Conservation (phyloP, 306 rosid species). For the Cicer cuneatum region DNA sequence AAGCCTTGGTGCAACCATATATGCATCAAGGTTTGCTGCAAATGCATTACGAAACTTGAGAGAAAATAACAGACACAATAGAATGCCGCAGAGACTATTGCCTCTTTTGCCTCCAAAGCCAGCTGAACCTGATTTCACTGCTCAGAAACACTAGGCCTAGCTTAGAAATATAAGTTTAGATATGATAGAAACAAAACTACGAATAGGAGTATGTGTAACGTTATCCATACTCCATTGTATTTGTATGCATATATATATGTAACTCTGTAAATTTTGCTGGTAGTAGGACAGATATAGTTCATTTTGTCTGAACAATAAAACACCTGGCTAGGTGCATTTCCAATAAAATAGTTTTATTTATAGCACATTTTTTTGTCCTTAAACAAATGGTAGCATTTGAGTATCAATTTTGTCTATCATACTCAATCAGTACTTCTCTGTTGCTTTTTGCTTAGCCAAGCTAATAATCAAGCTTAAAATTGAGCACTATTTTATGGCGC, state of each 20-base stretch:
- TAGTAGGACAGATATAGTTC: neutral
- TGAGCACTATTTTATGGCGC: too few relatives aligned
- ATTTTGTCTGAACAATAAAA: neutral
- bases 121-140: slow-evolving; percentile 67
- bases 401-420: neutral
- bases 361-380: neutral
- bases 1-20: slow-evolving; percentile 67
- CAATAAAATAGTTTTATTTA: neutral
- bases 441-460: neutral
- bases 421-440: neutral
- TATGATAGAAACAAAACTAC: slow-evolving; percentile 10
- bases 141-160: slow-evolving; percentile 39
- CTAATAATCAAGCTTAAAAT: too few relatives aligned
- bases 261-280: slow-evolving; percentile 7
- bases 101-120: slow-evolving; percentile 73
- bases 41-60: slow-evolving; percentile 45
- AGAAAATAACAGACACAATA: slow-evolving; percentile 38
- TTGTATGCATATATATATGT: slow-evolving; percentile 12
- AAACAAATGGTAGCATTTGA: neutral
- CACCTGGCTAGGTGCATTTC: neutral
- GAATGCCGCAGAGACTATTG: slow-evolving; percentile 47
- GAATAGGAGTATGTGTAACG: neutral
- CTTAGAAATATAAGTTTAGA: neutral
- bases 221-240: neutral
- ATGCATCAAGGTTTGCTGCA: slow-evolving; percentile 68